Percentiles rank a stretch among this genome's conserved stretches.
phyloP scores from a whole-genome alignment of 2,329 filamentous ascomycete species.

The Nectriaceae sp. region DNA sequence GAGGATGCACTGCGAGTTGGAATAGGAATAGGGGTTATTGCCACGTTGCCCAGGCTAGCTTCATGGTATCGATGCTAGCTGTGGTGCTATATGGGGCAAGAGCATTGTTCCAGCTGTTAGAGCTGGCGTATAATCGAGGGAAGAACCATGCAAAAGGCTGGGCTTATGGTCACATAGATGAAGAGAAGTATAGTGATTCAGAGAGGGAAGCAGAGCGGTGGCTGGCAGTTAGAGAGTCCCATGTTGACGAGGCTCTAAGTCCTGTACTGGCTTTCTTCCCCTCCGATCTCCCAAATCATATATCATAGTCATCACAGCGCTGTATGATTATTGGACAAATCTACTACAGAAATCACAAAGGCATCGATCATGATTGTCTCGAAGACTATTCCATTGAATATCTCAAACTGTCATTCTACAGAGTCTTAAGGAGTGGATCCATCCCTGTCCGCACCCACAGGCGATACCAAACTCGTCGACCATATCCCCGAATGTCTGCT shows the following conservation, averaged over 20 bases:
- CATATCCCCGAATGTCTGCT: slow-evolving; percentile 9
- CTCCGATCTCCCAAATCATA: too few species aligned
- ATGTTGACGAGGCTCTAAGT: slow-evolving; percentile 26
- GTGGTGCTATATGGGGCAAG: slow-evolving; percentile 17
- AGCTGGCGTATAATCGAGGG: slow-evolving; percentile 13
- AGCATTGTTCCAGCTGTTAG: slow-evolving; percentile 11
- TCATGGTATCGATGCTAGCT: slow-evolving; percentile 21
- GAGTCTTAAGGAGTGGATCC: slow-evolving; percentile 29
- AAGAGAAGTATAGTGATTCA: slow-evolving; percentile 11
- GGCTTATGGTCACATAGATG: slow-evolving; percentile 2
- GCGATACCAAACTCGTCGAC: slow-evolving; percentile 3
- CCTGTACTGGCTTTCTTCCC: slow-evolving; percentile 37
- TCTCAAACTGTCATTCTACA: too few species aligned
- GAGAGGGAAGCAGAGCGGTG: too few species aligned
- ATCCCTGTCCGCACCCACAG: slow-evolving; percentile 13
- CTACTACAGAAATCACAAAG: too few species aligned
- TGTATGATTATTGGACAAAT: too few species aligned
- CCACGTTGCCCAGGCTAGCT: slow-evolving; percentile 23
- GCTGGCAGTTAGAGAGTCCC: too few species aligned
- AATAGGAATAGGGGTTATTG: slow-evolving; percentile 15
- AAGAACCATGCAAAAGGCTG: slow-evolving; percentile 3
- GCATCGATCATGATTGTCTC: too few species aligned
- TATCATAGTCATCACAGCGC: too few species aligned
- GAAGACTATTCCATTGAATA: too few species aligned
- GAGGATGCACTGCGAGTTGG: slow-evolving; percentile 21